These are phyloP conservation scores for Colletotrichum chrysophilum DNA, from an alignment of 2,329 filamentous ascomycete species.

Conservation along the genomic window DNA sequence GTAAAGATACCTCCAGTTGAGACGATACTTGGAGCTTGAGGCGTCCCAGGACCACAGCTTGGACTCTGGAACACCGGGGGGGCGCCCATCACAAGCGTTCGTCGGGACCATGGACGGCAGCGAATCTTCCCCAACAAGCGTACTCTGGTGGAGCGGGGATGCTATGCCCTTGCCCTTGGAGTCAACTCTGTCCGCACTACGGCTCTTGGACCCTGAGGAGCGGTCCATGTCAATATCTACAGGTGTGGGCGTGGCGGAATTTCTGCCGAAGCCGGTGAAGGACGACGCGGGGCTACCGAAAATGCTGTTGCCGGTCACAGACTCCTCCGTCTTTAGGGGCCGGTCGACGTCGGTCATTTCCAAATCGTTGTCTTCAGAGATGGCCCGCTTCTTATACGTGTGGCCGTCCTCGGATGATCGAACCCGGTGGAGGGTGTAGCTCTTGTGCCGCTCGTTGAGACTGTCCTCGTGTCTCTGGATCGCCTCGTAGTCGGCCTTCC, in stretches of 20 bases:
- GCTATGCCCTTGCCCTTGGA: constrained; percentile 34
- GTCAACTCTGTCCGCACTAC: constrained; percentile 31
- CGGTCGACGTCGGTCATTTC: constrained; percentile 44
- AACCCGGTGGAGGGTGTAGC: constrained; percentile 46
- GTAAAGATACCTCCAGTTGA: constrained; percentile 96
- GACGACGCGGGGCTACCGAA: constrained; percentile 31
- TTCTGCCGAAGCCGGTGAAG: neutral
- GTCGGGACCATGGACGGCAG: constrained; percentile 32
- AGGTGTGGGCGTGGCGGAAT: constrained; percentile 11
- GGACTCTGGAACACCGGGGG: constrained; percentile 41
- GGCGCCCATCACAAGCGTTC: constrained; percentile 28
- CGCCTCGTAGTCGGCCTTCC: constrained; percentile 73
- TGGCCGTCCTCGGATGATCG: constrained; percentile 54
- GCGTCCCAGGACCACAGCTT: constrained; percentile 58
- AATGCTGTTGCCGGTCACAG: constrained; percentile 19
- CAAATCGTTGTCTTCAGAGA: constrained; percentile 54
- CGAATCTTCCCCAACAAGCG: constrained; percentile 30
- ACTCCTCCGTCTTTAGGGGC: constrained; percentile 28
- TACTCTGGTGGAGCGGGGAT: constrained; percentile 10
- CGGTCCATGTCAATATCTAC: constrained; percentile 38
- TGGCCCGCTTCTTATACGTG: constrained; percentile 59
- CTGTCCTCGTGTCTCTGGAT: constrained; percentile 53
- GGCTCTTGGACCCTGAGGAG: constrained; percentile 33
- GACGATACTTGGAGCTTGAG: constrained; percentile 56
- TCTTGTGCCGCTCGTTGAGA: constrained; percentile 48